phyloP scores from a whole-genome alignment of 345 rosid genomes.

The Eutrema japonicum region DNA sequence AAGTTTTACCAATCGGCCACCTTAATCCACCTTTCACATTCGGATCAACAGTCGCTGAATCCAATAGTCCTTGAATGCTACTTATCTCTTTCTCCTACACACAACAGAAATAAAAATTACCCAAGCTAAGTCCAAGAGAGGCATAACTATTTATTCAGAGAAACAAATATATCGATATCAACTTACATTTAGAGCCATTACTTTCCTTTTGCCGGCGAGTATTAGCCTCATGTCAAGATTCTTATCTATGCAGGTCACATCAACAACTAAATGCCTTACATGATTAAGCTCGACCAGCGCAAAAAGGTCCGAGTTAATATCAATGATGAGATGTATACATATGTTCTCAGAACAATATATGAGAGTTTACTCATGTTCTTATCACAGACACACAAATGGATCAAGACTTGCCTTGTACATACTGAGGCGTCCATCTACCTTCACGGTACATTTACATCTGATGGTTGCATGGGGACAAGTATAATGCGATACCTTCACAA shows the following conservation, averaged over 20 bases:
- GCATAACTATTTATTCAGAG: neutral
- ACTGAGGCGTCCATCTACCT: conserved; percentile 49
- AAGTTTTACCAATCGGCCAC: conserved; percentile 56
- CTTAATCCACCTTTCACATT: conserved; percentile 61
- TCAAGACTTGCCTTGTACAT: conserved; percentile 55
- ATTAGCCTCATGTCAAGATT: conserved; percentile 66
- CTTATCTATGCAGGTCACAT: conserved; percentile 62
- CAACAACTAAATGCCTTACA: conserved; percentile 55
- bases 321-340: conserved; percentile 4
- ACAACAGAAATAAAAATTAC: neutral
- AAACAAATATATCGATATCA: neutral
- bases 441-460: conserved; percentile 58
- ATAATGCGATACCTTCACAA: conserved; percentile 54
- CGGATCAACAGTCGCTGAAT: conserved; percentile 54
- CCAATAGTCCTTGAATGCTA: conserved; percentile 49
- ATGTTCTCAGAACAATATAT: neutral
- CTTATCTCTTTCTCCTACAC: conserved; percentile 59
- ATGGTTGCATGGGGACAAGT: conserved; percentile 38
- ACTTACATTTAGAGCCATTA: conserved; percentile 51
- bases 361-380: neutral
- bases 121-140: conserved; percentile 7
- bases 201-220: conserved; percentile 51
- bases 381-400: neutral
- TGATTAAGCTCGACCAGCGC: conserved; percentile 53
- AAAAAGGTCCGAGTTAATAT: neutral